Percentiles rank a stretch among this genome's conserved stretches.
Evolutionary conservation across 345 rosid species (phyloP).

Genomic region (Brassica juncea): DNA sequence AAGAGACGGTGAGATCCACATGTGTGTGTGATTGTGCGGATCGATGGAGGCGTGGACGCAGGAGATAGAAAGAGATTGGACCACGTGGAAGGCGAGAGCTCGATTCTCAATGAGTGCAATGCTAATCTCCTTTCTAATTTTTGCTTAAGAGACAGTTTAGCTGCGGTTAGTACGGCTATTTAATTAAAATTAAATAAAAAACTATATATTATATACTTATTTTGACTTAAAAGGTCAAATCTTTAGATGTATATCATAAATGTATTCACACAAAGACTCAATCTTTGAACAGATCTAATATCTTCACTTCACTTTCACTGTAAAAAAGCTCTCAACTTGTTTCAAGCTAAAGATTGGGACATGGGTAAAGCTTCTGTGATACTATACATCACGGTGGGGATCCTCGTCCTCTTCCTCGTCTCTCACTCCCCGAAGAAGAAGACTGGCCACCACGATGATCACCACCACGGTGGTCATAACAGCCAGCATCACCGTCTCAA

Average conservation of each 20-base stretch:
- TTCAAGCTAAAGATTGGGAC: neutral
- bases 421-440: slow-evolving; percentile 53
- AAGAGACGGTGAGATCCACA: slow-evolving; percentile 34
- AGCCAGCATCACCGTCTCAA: slow-evolving; percentile 55
- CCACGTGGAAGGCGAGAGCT: slow-evolving; percentile 35
- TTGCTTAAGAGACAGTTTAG: neutral
- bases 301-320: slow-evolving; percentile 1
- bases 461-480: slow-evolving; percentile 37
- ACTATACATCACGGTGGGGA: slow-evolving; percentile 51
- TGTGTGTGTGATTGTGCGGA: neutral
- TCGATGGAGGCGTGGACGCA: slow-evolving; percentile 12
- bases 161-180: neutral
- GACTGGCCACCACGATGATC: slow-evolving; percentile 22
- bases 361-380: slow-evolving; percentile 51
- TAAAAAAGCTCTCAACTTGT: slow-evolving; percentile 24
- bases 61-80: slow-evolving; percentile 20
- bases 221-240: no score
- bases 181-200: neutral
- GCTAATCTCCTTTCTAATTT: slow-evolving; percentile 5
- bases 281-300: no score
- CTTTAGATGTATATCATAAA: no score
- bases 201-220: neutral
- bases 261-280: no score
- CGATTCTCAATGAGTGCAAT: slow-evolving; percentile 15
- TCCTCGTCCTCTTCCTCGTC: slow-evolving; percentile 55